Evolutionary conservation across 176 grass and related monocot species (phyloP), one percentile per base, ranked within the genome.

Genomic region (Cocos nucifera): DNA sequence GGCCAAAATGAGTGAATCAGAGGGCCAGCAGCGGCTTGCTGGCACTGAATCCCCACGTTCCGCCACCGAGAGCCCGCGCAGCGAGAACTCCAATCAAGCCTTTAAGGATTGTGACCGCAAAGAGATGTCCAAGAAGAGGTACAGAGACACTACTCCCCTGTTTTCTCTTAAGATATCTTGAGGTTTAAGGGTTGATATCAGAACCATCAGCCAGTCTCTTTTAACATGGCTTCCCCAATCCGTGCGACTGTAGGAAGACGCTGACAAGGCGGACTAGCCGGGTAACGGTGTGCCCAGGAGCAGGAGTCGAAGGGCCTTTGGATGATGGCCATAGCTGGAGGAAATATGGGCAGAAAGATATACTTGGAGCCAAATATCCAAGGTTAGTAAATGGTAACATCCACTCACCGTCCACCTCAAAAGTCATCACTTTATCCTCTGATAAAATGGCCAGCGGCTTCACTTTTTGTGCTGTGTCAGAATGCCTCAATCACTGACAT

Each of bases 341-440:
- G 58, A 94, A 88, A 69, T 94, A 94, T 77, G 89, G 89, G 0
- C 89, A 94, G 71, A 94, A 94, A 75, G 84, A 88, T 67, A 94
- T 94, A 61, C 89, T 94, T 14, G 81, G 89, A 21, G 84, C 89
- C 62, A 87, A 82, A 57, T 77, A 88, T 76, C 89, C 89, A 10
- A 65, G 76, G 76, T 79, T 49, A 17, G 65, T 21, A 52, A 6
- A 9, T 53, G 7, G 39, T 54, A 23, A 4, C 2, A 18, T 52
- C 19, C 6, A 19, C 12, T 73, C 14, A 73, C 25, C 3, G 60
- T 15, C 12, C 21, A 19, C 20, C 21, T 35, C 56, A 25, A 59
- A 59, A 2, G 15, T 59, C 17, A 22, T 50, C 26, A 32, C 18
- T 60, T 21, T 4, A n/a, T 17, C 22, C 30, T 65, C 50, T 65